A percentile compares a stretch with the other conserved stretches of the same genome.
Evolutionary conservation across 257 asterid genomes (phyloP).

Genomic region (Mitragyna speciosa): DNA sequence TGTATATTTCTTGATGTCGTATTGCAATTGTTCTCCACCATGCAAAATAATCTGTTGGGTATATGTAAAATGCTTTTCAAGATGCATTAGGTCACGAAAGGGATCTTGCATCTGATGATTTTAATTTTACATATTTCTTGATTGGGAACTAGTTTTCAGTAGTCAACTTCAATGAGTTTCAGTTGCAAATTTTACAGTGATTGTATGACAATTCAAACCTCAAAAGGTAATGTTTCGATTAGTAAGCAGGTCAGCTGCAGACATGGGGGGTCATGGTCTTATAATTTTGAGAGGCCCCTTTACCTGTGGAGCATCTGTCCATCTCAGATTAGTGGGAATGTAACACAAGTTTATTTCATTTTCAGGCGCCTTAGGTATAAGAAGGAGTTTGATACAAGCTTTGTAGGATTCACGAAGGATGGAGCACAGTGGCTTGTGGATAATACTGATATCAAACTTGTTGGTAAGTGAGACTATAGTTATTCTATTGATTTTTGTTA

Average conservation of each 20-base stretch:
- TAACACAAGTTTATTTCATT: neutral
- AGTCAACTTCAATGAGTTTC: neutral
- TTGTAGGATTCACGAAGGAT: constrained; percentile 89
- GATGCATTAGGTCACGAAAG: neutral
- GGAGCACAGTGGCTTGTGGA: constrained; percentile 95
- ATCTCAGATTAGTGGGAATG: neutral
- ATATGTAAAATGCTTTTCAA: too few relatives aligned
- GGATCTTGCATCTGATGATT: neutral
- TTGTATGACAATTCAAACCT: neutral
- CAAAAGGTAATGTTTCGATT: neutral
- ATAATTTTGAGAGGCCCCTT: neutral
- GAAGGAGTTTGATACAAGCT: constrained; percentile 86
- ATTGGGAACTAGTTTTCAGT: neutral
- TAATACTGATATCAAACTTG: constrained; percentile 93
- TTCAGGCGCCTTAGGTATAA: constrained; percentile 85
- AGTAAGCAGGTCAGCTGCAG: neutral
- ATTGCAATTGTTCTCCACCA: neutral
- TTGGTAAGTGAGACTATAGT: constrained; percentile 47
- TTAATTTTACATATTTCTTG: neutral
- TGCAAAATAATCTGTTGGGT: neutral
- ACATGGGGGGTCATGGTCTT: neutral
- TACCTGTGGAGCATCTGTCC: neutral
- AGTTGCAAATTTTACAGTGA: neutral
- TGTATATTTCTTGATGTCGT: too few relatives aligned
- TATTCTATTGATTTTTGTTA: neutral